Conservation (phyloP, 2,329 filamentous ascomycete species). For the Penicillium aurantiogriseum region DNA sequence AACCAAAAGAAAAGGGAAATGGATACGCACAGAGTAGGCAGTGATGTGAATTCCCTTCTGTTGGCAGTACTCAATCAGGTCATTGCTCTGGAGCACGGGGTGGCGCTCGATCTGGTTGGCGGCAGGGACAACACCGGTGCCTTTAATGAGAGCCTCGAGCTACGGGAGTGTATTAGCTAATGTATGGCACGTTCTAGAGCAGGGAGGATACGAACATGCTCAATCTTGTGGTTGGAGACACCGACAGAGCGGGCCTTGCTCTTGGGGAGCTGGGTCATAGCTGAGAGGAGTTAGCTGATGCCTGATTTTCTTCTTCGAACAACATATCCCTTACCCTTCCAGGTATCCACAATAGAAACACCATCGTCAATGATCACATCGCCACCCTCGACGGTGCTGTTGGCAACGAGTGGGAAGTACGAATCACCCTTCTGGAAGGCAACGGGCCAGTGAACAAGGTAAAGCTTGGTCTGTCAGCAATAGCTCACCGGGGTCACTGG, state of each 20-base stretch:
- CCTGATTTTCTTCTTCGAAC: no score
- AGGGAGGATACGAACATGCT: conserved; percentile 29
- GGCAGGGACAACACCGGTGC: conserved; percentile 57
- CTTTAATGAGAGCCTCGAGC: conserved; percentile 57
- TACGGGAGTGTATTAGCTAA: conserved; percentile 7
- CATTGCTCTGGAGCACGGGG: conserved; percentile 63
- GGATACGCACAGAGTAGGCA: conserved; percentile 56
- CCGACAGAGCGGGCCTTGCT: conserved; percentile 43
- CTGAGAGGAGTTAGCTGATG: conserved; percentile 20
- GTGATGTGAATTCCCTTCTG: conserved; percentile 60
- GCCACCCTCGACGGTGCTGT: conserved; percentile 38
- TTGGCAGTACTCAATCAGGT: conserved; percentile 57
- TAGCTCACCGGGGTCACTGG: no score
- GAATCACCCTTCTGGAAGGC: conserved; percentile 39
- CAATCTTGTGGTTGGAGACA: conserved; percentile 44
- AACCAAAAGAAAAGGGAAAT: background rate
- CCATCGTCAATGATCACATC: conserved; percentile 47
- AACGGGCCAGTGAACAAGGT: conserved; percentile 50
- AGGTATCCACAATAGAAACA: conserved; percentile 44
- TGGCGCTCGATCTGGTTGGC: conserved; percentile 70
- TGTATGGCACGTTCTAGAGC: background rate
- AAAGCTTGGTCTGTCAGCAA: conserved; percentile 29
- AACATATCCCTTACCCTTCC: conserved; percentile 35
- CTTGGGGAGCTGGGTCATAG: conserved; percentile 46
- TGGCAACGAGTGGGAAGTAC: conserved; percentile 48